Evolutionary conservation across 2,329 filamentous ascomycete genomes (phyloP).

Genomic region (Neonectria hederae): DNA sequence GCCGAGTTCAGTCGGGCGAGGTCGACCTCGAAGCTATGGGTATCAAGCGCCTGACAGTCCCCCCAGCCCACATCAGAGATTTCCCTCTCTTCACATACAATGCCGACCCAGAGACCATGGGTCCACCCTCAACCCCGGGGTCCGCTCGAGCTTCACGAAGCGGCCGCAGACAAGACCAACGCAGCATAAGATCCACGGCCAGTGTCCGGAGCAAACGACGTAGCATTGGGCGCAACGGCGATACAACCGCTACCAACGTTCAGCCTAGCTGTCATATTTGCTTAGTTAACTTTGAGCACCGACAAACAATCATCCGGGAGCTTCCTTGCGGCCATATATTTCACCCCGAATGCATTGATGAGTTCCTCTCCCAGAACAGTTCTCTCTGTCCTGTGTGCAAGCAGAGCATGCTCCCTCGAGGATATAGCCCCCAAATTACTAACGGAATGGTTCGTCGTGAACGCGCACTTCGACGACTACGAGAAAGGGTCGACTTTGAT

Average conservation of each 20-base stretch:
- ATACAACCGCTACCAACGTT: slow-evolving; percentile 63
- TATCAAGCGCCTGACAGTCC: slow-evolving; percentile 83
- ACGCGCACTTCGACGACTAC: slow-evolving; percentile 70
- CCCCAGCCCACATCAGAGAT: slow-evolving; percentile 72
- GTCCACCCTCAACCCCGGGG: slow-evolving; percentile 49
- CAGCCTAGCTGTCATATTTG: slow-evolving; percentile 94
- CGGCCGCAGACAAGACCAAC: slow-evolving; percentile 44
- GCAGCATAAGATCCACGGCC: slow-evolving; percentile 41
- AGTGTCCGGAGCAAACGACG: slow-evolving; percentile 52
- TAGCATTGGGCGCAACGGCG: slow-evolving; percentile 46
- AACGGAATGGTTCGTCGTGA: slow-evolving; percentile 89
- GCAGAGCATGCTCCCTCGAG: slow-evolving; percentile 76
- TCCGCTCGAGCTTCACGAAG: slow-evolving; percentile 46
- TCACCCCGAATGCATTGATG: slow-evolving; percentile 90
- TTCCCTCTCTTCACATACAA: slow-evolving; percentile 85
- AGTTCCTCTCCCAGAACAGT: slow-evolving; percentile 79
- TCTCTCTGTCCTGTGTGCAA: slow-evolving; percentile 94
- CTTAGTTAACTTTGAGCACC: slow-evolving; percentile 78
- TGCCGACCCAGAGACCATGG: slow-evolving; percentile 58
- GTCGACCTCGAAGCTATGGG: slow-evolving; percentile 88
- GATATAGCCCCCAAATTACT: slow-evolving; percentile 76
- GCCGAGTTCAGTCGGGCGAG: slow-evolving; percentile 79
- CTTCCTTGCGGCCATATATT: slow-evolving; percentile 93
- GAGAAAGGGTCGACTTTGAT: slow-evolving; percentile 61
- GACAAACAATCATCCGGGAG: slow-evolving; percentile 79